phyloP scores from a whole-genome alignment of 495 filamentous ascomycete species.

The Lineolata rhizophorae region DNA sequence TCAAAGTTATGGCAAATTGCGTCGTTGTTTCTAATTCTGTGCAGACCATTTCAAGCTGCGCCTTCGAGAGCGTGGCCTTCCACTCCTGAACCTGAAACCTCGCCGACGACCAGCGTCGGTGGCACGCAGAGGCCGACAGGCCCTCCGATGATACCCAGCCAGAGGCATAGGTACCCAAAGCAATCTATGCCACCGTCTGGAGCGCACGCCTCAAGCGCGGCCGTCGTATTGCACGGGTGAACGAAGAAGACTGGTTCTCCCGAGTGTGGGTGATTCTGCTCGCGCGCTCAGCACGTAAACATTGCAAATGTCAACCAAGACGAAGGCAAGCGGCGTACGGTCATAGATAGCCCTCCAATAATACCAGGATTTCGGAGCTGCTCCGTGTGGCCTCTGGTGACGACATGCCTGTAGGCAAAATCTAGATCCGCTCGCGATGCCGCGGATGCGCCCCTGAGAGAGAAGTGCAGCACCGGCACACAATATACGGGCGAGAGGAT shows the following conservation, averaged over 20 bases:
- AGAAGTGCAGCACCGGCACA: conserved; percentile 37
- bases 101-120: too few relatives aligned
- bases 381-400: conserved; percentile 37
- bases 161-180: conserved; percentile 33
- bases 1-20: conserved; percentile 17
- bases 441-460: conserved; percentile 23
- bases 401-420: conserved; percentile 42
- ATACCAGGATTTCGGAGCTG: conserved; percentile 35
- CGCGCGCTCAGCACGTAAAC: conserved; percentile 9
- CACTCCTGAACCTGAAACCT: too few relatives aligned
- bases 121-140: conserved; percentile 54
- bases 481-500: conserved; percentile 34
- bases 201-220: conserved; percentile 37
- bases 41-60: too few relatives aligned
- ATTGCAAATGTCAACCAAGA: not conserved
- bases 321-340: conserved; percentile 25
- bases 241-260: conserved; percentile 57
- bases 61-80: too few relatives aligned
- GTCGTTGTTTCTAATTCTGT: conserved; percentile 6
- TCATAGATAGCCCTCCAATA: conserved; percentile 56
- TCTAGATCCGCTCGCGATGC: conserved; percentile 31
- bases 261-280: conserved; percentile 57
- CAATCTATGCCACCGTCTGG: conserved; percentile 33
- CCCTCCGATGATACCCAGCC: conserved; percentile 57
- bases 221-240: conserved; percentile 70